Base-by-base conservation (phyloP, 495 filamentous ascomycete genomes). In the Penicillium waksmanii region DNA sequence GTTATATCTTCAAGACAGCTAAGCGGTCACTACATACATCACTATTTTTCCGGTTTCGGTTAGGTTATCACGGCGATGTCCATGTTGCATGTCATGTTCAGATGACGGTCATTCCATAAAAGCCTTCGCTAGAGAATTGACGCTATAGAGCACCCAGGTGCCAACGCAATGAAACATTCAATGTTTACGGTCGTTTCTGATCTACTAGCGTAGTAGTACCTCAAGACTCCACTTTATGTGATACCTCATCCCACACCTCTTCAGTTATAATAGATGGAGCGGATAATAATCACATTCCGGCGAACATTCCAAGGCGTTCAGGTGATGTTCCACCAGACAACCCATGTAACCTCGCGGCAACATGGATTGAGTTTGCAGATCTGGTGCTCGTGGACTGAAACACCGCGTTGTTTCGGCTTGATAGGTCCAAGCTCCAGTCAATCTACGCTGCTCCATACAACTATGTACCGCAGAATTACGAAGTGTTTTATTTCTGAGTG, bases 11-110 rank as follows among this genome's bases (percentile, higher is more conserved):
- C 55, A 38, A 46, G 27, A 58, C 27, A 58, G 51, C 23, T 57
- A 43, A 62, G 55, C 63, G 58, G 63, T 66, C 59, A 40, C 49
- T 66, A 62, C 59, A 53, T 62, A 38, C 36, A 13, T 13, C 36
- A 38, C 11, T 38, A n/a, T 38, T 44, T n/a, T 17, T 18, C 17
- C 9, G 1, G 42, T 5, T 44, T 44, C 36, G 36, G 36, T 38
- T 38, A 38, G 0, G 36, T 38, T 38, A 38, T 38, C 11, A 38
- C 17, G 6, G 3, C 17, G n/a, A 17, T 44, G 42, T 17, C 42
- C 17, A 38, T 10, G 42, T 17, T 44, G 42, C 42, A 44, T 44
- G n/a, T 44, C 42, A 44, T 17, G 36, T n/a, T 18, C 42, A 44
- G 12, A n/a, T 44, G 17, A 18, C 42, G n/a, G n/a, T 44, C 42